phyloP scores from a whole-genome alignment of 2,329 filamentous ascomycete species.

The Metarhizium humberi region DNA sequence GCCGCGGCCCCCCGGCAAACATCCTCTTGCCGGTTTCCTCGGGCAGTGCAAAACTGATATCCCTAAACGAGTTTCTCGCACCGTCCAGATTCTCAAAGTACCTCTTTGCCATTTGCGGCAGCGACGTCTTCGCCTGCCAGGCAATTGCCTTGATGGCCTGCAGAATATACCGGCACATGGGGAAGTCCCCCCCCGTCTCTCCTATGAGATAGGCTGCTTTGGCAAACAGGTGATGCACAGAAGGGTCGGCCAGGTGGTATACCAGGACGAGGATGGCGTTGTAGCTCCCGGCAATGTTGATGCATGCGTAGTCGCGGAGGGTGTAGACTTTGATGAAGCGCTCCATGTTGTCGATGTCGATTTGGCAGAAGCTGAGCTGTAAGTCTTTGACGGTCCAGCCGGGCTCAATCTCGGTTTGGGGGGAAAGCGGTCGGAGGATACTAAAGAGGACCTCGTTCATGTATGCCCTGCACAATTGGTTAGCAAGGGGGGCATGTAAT shows the following conservation, averaged over 20 bases:
- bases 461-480: slow-evolving; percentile 5
- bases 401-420: slow-evolving; percentile 6
- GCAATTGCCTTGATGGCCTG: slow-evolving; percentile 11
- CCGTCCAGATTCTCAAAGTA: slow-evolving; percentile 6
- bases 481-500: background rate
- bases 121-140: slow-evolving; percentile 5
- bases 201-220: slow-evolving; percentile 6
- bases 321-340: slow-evolving; percentile 5
- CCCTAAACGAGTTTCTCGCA: slow-evolving; percentile 5
- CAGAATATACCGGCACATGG: slow-evolving; percentile 9
- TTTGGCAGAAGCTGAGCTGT: slow-evolving; percentile 5
- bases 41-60: slow-evolving; percentile 11
- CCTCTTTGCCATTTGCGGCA: slow-evolving; percentile 6
- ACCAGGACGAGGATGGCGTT: slow-evolving; percentile 7
- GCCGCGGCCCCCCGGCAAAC: background rate
- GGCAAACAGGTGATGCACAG: slow-evolving; percentile 6
- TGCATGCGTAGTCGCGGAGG: slow-evolving; percentile 9
- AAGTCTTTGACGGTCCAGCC: slow-evolving; percentile 5
- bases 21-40: slow-evolving; percentile 5
- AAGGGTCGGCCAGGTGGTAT: slow-evolving; percentile 4
- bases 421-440: slow-evolving; percentile 5
- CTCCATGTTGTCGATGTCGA: slow-evolving; percentile 6
- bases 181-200: slow-evolving; percentile 5
- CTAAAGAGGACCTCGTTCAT: slow-evolving; percentile 9
- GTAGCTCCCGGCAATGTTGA: slow-evolving; percentile 9